phyloP scores from a whole-genome alignment of 129 eudicot species.

The Saposhnikovia divaricata region DNA sequence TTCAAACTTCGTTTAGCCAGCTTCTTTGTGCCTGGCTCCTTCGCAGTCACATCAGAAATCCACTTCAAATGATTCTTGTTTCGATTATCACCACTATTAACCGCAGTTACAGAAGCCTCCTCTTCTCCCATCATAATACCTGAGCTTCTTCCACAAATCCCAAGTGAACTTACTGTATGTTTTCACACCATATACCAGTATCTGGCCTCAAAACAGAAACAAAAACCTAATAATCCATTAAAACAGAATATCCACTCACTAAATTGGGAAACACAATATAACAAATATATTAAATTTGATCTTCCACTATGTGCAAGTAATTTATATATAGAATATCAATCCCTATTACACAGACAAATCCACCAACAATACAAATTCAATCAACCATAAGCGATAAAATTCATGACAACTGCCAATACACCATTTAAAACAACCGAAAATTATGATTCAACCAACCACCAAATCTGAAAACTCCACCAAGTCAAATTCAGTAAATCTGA shows the following conservation, averaged over 20 bases:
- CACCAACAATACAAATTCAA: background rate
- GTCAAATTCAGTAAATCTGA: too few relatives aligned
- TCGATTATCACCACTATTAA: constrained; percentile 26
- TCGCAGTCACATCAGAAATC: constrained; percentile 19
- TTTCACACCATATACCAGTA: constrained; percentile 9
- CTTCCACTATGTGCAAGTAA: background rate
- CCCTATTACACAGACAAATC: background rate
- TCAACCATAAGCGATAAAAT: too few relatives aligned
- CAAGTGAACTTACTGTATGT: constrained; percentile 1
- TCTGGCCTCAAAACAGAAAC: background rate
- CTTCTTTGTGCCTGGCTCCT: constrained; percentile 38
- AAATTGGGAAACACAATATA: background rate
- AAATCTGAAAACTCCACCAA: too few relatives aligned
- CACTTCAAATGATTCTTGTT: constrained; percentile 3
- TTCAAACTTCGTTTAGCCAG: constrained; percentile 26
- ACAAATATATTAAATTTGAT: background rate
- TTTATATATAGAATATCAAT: background rate
- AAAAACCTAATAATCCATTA: background rate
- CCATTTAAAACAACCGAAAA: too few relatives aligned
- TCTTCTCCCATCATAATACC: constrained; percentile 45
- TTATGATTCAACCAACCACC: too few relatives aligned
- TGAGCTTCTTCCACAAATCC: constrained; percentile 17
- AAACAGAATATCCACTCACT: background rate
- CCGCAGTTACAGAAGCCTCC: constrained; percentile 36
- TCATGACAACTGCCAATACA: background rate